Conservation (phyloP, 148 eudicot genomes). For the Gaultheria prostrata region DNA sequence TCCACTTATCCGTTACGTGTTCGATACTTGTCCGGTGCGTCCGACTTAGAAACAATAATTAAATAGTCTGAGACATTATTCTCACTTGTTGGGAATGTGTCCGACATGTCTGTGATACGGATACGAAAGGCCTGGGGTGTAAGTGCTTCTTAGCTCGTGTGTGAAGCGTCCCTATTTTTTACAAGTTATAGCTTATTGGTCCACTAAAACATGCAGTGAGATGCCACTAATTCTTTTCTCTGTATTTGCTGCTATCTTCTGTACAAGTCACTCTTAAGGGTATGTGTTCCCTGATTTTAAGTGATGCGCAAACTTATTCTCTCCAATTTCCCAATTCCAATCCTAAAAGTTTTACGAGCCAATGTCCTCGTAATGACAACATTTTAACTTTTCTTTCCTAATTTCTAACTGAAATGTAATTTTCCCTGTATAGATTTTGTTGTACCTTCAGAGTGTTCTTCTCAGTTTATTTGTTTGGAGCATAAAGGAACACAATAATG, state of each 20-base stretch:
- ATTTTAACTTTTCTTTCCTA: background rate
- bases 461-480: background rate
- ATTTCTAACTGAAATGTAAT: background rate
- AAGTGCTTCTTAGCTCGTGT: no score
- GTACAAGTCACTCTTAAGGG: background rate
- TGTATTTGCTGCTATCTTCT: background rate
- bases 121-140: no score
- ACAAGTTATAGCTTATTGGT: background rate
- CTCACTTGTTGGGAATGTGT: no score
- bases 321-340: background rate
- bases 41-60: no score
- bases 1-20: no score
- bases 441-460: background rate
- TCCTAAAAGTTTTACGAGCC: background rate
- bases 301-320: background rate
- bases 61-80: no score
- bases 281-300: background rate
- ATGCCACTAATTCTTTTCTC: background rate
- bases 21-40: no score
- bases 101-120: no score
- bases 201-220: background rate
- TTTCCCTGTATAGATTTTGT: background rate
- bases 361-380: background rate
- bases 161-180: background rate
- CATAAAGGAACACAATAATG: background rate